Percentiles rank a stretch among this genome's conserved stretches.
Conservation (phyloP, 164 flowering plant genomes). For the Euptelea pleiosperma region DNA sequence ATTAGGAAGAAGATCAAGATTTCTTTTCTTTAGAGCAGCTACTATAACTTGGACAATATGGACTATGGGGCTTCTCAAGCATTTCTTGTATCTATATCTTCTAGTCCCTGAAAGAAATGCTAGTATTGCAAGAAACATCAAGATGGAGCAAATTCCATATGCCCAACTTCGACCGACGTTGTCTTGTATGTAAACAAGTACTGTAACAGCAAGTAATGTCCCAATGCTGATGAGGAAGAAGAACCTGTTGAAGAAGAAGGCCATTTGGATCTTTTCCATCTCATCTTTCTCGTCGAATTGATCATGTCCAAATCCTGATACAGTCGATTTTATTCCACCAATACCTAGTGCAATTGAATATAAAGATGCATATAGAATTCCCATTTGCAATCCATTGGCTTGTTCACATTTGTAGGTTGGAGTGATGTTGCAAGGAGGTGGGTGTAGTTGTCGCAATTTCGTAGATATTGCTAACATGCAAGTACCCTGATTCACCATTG, state of each 20-base stretch:
- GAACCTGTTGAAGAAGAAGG: constrained; percentile 72
- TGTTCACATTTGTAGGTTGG: constrained; percentile 29
- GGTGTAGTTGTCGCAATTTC: constrained; percentile 54
- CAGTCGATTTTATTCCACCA: constrained; percentile 81
- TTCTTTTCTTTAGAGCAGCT: constrained; percentile 56
- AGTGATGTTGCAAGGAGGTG: constrained; percentile 43
- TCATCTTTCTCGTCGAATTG: constrained; percentile 78
- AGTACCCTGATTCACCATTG: constrained; percentile 54
- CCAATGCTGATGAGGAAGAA: constrained; percentile 70
- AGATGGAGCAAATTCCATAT: constrained; percentile 56
- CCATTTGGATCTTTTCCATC: constrained; percentile 65
- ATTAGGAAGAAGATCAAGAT: constrained; percentile 31
- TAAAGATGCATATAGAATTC: constrained; percentile 51
- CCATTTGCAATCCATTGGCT: constrained; percentile 68
- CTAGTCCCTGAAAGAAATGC: constrained; percentile 53
- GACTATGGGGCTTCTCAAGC: constrained; percentile 60
- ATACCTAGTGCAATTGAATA: constrained; percentile 72
- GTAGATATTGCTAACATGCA: constrained; percentile 48
- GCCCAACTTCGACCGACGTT: constrained; percentile 67
- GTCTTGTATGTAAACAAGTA: constrained; percentile 79
- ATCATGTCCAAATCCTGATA: constrained; percentile 81
- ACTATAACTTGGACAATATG: constrained; percentile 57
- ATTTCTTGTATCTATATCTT: constrained; percentile 61
- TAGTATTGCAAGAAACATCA: constrained; percentile 50
- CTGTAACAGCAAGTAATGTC: constrained; percentile 65